These are phyloP conservation scores for Scedosporium apiospermum DNA, from an alignment of 2,329 filamentous ascomycete species.

Conservation along the genomic window DNA sequence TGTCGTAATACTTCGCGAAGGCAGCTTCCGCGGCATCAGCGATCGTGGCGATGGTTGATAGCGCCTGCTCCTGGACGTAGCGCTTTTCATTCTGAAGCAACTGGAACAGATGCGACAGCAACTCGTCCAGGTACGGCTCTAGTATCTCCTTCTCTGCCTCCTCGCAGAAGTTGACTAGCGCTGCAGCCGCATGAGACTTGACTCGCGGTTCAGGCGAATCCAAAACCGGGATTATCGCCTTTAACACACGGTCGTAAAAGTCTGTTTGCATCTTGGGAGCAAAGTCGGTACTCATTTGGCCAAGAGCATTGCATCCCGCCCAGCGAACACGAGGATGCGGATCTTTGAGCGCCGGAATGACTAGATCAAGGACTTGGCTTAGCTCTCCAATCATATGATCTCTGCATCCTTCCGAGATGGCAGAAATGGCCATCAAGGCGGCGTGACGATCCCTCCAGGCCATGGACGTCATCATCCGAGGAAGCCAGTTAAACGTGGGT, in stretches of 20 bases:
- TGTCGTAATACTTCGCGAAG: slow-evolving; percentile 92
- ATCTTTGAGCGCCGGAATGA: slow-evolving; percentile 85
- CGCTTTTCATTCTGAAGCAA: slow-evolving; percentile 86
- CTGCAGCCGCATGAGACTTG: slow-evolving; percentile 94
- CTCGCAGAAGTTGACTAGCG: slow-evolving; percentile 97
- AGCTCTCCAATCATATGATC: slow-evolving; percentile 94
- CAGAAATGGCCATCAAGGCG: slow-evolving; percentile 96
- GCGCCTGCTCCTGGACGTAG: slow-evolving; percentile 93
- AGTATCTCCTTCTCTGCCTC: slow-evolving; percentile 88
- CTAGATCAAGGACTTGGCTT: slow-evolving; percentile 85
- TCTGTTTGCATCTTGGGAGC: slow-evolving; percentile 96
- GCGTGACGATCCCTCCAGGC: slow-evolving; percentile 94
- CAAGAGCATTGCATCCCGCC: slow-evolving; percentile 96
- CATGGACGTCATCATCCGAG: slow-evolving; percentile 92
- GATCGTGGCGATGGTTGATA: slow-evolving; percentile 96
- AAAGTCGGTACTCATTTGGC: slow-evolving; percentile 99
- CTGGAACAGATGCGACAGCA: slow-evolving; percentile 76
- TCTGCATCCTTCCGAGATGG: slow-evolving; percentile 93
- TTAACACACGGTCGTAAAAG: slow-evolving; percentile 79
- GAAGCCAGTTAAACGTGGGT: slow-evolving; percentile 93
- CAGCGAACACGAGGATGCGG: slow-evolving; percentile 90
- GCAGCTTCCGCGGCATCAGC: slow-evolving; percentile 96
- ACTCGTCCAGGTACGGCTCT: slow-evolving; percentile 84
- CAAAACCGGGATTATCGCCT: slow-evolving; percentile 85
- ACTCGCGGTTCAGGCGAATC: slow-evolving; percentile 85